These are phyloP conservation scores for Ochromonas danica DNA, from an alignment of 108 stramenopile genomes.

Conservation along the genomic window DNA sequence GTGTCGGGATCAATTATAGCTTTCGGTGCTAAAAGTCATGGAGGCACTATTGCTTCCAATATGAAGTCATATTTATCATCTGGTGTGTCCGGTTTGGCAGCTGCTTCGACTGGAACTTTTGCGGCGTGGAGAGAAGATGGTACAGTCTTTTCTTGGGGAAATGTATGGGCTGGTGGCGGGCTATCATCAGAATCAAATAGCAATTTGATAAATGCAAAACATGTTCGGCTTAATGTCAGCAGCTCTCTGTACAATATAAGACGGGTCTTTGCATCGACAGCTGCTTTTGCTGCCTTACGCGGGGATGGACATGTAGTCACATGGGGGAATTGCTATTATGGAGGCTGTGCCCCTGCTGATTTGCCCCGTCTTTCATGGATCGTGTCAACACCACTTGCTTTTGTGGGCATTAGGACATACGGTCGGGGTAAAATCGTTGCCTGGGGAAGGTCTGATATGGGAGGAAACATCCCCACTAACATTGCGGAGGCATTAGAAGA, in stretches of 20 bases:
- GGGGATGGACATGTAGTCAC: neutral
- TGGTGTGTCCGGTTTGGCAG: neutral
- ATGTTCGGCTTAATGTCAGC: neutral
- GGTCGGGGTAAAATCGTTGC: neutral
- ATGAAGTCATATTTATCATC: neutral
- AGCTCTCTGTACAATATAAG: neutral
- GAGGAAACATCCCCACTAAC: neutral
- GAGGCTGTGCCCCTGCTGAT: neutral
- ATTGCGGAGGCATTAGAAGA: neutral
- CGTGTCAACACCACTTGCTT: neutral
- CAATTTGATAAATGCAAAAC: neutral
- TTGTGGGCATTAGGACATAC: neutral
- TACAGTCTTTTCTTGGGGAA: neutral
- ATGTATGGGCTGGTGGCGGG: neutral
- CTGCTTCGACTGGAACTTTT: neutral
- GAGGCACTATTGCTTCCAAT: neutral
- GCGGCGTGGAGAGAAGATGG: conserved; percentile 1
- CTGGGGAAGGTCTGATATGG: neutral
- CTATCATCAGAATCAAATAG: neutral
- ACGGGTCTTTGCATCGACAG: neutral
- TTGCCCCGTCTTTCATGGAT: neutral
- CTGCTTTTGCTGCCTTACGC: neutral
- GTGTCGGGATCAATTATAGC: neutral
- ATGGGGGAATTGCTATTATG: conserved; percentile 1
- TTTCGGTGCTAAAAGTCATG: neutral